phyloP scores from a whole-genome alignment of 78 protist species.

The Tieghemostelium lacteum region DNA sequence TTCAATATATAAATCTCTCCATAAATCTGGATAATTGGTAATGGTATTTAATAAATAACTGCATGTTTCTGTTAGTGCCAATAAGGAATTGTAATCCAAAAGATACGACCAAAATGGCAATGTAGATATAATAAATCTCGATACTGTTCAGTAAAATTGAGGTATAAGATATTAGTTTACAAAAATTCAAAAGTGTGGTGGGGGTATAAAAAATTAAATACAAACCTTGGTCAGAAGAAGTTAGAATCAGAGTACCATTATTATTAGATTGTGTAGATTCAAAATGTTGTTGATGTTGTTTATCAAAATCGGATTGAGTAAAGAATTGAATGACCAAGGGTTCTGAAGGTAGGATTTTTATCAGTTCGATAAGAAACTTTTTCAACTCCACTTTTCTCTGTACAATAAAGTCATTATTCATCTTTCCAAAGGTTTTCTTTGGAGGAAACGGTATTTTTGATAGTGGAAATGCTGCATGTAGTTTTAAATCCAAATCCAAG shows the following conservation, averaged over 20 bases:
- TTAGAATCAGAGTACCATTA: background rate
- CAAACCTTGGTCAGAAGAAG: background rate
- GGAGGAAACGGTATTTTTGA: constrained; percentile 59
- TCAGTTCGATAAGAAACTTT: constrained; percentile 3
- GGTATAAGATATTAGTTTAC: too few relatives aligned
- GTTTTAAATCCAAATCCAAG: constrained; percentile 53
- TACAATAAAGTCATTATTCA: constrained; percentile 70
- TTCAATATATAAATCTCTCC: constrained; percentile 33
- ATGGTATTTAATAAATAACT: constrained; percentile 47
- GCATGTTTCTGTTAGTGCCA: constrained; percentile 47
- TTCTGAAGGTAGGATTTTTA: constrained; percentile 6
- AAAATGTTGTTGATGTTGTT: background rate
- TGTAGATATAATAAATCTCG: constrained; percentile 61
- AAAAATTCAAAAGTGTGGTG: too few relatives aligned
- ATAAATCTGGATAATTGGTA: constrained; percentile 30
- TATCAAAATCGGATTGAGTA: background rate
- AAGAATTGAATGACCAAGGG: constrained; percentile 38
- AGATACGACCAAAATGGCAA: constrained; percentile 58
- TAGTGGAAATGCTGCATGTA: constrained; percentile 47
- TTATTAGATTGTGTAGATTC: background rate
- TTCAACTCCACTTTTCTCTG: constrained; percentile 63
- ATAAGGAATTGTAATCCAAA: constrained; percentile 37
- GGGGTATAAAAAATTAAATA: too few relatives aligned
- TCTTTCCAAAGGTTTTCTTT: constrained; percentile 69
- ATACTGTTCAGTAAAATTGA: too few relatives aligned